These are phyloP conservation scores for Aspergillus nomiae DNA, from an alignment of 2,329 filamentous ascomycete species.

Conservation along the genomic window DNA sequence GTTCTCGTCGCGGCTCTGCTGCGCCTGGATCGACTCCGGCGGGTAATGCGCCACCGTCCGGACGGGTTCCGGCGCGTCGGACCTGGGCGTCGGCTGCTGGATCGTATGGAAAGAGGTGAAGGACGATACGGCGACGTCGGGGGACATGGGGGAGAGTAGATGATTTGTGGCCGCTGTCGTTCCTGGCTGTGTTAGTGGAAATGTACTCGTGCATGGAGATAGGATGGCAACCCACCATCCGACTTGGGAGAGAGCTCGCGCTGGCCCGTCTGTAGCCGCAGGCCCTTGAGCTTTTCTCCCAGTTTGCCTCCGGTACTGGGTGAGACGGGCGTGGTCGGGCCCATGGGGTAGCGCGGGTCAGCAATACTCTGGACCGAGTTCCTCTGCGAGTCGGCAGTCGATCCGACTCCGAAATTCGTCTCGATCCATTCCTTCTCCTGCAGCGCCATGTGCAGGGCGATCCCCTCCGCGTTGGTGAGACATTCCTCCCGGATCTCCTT, in stretches of 20 bases:
- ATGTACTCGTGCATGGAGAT: accelerated
- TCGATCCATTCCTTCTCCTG: slow-evolving; percentile 86
- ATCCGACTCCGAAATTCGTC: slow-evolving; percentile 70
- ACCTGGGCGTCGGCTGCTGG: slow-evolving; percentile 21
- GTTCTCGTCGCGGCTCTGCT: slow-evolving; percentile 29
- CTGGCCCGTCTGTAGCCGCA: slow-evolving; percentile 75
- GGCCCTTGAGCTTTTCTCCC: slow-evolving; percentile 75
- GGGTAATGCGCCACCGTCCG: slow-evolving; percentile 42
- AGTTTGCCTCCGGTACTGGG: slow-evolving; percentile 68
- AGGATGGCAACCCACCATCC: slow-evolving; percentile 49
- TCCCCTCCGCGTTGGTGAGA: slow-evolving; percentile 73
- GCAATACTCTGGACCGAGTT: slow-evolving; percentile 28
- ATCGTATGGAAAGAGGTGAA: slow-evolving; percentile 62
- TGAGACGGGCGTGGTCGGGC: slow-evolving; percentile 61
- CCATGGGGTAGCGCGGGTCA: slow-evolving; percentile 33
- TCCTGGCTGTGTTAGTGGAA: not conserved
- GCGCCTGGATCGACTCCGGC: slow-evolving; percentile 39
- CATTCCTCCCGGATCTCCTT: slow-evolving; percentile 76
- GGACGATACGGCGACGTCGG: slow-evolving; percentile 64
- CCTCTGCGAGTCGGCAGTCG: slow-evolving; percentile 40
- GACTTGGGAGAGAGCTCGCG: slow-evolving; percentile 60
- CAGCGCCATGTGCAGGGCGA: slow-evolving; percentile 80
- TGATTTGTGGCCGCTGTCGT: slow-evolving; percentile 31
- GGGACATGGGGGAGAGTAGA: slow-evolving; percentile 63
- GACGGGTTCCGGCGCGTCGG: slow-evolving; percentile 16